Percentiles rank a stretch among this genome's conserved stretches.
These are phyloP conservation scores for Globisporangium paddicum DNA, from an alignment of 352 stramenopile genomes.

Conservation along the genomic window DNA sequence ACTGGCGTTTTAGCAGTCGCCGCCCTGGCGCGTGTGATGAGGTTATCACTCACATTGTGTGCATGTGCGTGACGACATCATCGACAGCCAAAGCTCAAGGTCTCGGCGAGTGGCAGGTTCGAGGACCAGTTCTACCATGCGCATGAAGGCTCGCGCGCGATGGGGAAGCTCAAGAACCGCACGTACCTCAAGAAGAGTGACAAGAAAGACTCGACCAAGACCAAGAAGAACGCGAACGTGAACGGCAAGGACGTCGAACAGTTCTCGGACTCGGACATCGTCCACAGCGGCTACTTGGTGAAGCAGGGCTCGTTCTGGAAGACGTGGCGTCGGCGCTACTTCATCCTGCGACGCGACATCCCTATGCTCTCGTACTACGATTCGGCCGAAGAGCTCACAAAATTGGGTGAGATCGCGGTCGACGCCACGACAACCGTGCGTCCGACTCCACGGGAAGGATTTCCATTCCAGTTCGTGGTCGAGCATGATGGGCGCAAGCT, in stretches of 20 bases:
- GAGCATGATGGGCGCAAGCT: conserved; percentile 64
- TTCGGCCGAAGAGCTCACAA: conserved; percentile 67
- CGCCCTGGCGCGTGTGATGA: neutral
- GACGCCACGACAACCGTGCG: conserved; percentile 59
- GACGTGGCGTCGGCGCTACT: conserved; percentile 77
- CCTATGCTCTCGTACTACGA: conserved; percentile 81
- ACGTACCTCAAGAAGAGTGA: conserved; percentile 49
- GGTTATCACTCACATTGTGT: neutral
- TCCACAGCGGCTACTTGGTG: conserved; percentile 71
- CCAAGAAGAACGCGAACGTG: conserved; percentile 58
- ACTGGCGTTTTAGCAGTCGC: neutral
- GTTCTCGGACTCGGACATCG: conserved; percentile 83
- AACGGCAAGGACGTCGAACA: conserved; percentile 78
- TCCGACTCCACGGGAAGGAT: conserved; percentile 42
- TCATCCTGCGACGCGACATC: conserved; percentile 73
- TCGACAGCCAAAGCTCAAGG: conserved; percentile 55
- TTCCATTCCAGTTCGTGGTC: conserved; percentile 63
- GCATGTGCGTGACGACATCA: neutral
- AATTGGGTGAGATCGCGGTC: conserved; percentile 73
- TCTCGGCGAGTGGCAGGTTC: conserved; percentile 79
- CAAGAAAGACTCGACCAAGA: conserved; percentile 22
- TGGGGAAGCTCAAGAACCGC: conserved; percentile 78
- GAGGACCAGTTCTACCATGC: conserved; percentile 87
- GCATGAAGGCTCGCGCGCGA: conserved; percentile 69
- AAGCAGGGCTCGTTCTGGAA: conserved; percentile 89